Conservation (phyloP, 2,329 filamentous ascomycete species). For the Sporothrix euskadiensis region DNA sequence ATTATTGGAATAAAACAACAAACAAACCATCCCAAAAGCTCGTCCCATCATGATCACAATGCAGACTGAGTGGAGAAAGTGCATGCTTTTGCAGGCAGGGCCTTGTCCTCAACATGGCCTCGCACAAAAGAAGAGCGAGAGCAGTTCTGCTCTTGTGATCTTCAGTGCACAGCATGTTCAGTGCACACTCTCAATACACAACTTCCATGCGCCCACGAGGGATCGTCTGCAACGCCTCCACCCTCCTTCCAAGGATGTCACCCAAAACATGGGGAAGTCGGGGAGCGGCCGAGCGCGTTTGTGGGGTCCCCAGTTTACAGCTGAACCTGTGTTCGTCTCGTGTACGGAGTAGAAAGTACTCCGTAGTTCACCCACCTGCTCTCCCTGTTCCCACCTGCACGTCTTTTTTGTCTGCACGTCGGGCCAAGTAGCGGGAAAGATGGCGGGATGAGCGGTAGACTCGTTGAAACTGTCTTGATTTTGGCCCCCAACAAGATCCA, state of each 20-base stretch:
- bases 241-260: no score
- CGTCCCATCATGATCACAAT: not conserved
- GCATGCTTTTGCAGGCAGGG: not conserved
- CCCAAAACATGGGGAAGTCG: conserved; percentile 5
- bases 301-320: not conserved
- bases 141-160: not conserved
- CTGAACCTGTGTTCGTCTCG: not conserved
- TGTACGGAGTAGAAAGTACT: not conserved
- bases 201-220: not conserved
- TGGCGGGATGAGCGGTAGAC: not conserved
- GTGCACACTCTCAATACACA: not conserved
- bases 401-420: not conserved
- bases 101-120: not conserved
- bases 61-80: not conserved
- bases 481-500: not conserved
- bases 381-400: not conserved
- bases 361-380: no score
- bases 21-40: not conserved
- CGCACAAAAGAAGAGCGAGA: not conserved
- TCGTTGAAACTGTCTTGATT: no score
- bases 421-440: not conserved
- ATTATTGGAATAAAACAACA: not conserved
- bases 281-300: not conserved
- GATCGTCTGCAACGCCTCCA: not conserved
- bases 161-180: not conserved